phyloP scores from a whole-genome alignment of 495 filamentous ascomycete species.

The Jackrogersella multiformis region DNA sequence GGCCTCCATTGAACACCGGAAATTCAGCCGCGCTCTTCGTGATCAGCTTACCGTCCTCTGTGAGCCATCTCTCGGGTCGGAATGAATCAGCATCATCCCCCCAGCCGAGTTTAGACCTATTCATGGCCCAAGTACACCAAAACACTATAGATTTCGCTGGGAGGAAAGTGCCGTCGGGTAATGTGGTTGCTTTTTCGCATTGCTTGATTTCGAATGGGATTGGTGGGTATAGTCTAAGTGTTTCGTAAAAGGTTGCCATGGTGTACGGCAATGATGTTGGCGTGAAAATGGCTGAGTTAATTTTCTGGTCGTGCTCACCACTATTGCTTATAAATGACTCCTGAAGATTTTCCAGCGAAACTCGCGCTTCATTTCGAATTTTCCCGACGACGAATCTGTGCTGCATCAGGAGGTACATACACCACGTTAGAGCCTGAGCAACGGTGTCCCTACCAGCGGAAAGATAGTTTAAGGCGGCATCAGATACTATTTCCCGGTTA shows the following conservation, averaged over 20 bases:
- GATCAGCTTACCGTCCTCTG: constrained; percentile 50
- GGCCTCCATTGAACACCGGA: constrained; percentile 69
- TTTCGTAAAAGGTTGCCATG: constrained; percentile 66
- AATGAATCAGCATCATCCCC: constrained; percentile 65
- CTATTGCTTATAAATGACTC: not conserved
- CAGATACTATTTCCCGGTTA: constrained; percentile 58
- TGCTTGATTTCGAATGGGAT: constrained; percentile 71
- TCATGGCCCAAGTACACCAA: constrained; percentile 70
- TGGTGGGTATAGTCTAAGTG: constrained; percentile 65
- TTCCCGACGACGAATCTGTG: constrained; percentile 50
- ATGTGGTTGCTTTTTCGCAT: constrained; percentile 56
- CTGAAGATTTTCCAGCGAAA: constrained; percentile 16
- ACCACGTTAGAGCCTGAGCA: constrained; percentile 69
- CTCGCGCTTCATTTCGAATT: constrained; percentile 55
- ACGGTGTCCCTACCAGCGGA: constrained; percentile 69
- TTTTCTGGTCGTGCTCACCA: not conserved
- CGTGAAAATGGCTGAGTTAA: constrained; percentile 52
- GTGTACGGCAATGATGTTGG: constrained; percentile 60
- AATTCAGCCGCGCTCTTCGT: constrained; percentile 62
- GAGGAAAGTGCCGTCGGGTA: constrained; percentile 67
- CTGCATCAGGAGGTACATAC: constrained; percentile 64
- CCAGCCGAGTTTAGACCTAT: constrained; percentile 63
- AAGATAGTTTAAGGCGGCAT: constrained; percentile 69
- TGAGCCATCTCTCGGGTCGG: constrained; percentile 63
- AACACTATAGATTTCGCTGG: constrained; percentile 61